phyloP scores from a whole-genome alignment of 2,329 filamentous ascomycete genomes.

The Scedosporium aurantiacum region DNA sequence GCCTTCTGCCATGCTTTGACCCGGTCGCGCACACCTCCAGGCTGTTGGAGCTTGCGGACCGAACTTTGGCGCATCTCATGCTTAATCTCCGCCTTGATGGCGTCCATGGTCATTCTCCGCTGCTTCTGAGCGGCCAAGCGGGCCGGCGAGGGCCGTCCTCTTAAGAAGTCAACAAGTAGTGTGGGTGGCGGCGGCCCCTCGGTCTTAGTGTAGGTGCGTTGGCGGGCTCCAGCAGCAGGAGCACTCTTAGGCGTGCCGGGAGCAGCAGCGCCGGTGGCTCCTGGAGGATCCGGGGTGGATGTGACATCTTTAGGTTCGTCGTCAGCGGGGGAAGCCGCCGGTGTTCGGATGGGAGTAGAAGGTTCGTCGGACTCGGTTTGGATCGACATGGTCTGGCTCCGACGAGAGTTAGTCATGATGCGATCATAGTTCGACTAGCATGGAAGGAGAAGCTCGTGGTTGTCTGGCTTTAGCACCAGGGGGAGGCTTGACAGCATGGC shows the following conservation, averaged over 20 bases:
- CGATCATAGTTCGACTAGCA: neutral
- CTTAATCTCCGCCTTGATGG: slow-evolving; percentile 40
- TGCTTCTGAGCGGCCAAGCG: slow-evolving; percentile 39
- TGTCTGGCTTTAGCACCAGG: neutral
- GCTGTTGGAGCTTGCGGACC: slow-evolving; percentile 49
- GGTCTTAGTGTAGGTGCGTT: slow-evolving; percentile 27
- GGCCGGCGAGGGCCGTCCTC: slow-evolving; percentile 45
- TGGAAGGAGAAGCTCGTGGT: neutral
- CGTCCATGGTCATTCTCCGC: slow-evolving; percentile 47
- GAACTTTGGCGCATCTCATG: slow-evolving; percentile 26
- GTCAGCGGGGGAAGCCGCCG: slow-evolving; percentile 2
- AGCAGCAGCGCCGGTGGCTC: neutral
- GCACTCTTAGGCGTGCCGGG: slow-evolving; percentile 29
- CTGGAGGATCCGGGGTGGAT: neutral
- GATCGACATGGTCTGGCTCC: neutral
- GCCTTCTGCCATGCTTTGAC: slow-evolving; percentile 78
- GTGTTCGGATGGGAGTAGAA: neutral
- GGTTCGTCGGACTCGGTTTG: slow-evolving; percentile 2
- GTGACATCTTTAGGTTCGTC: slow-evolving; percentile 6
- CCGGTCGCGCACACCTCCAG: slow-evolving; percentile 61
- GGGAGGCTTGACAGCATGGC: neutral
- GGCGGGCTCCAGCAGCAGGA: slow-evolving; percentile 21
- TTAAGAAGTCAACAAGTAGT: slow-evolving; percentile 45
- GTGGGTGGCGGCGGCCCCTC: slow-evolving; percentile 31
- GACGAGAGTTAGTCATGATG: slow-evolving; percentile 2